These are phyloP conservation scores for Candida sanyiensis DNA, from an alignment of 805 yeast genomes.

Conservation along the genomic window DNA sequence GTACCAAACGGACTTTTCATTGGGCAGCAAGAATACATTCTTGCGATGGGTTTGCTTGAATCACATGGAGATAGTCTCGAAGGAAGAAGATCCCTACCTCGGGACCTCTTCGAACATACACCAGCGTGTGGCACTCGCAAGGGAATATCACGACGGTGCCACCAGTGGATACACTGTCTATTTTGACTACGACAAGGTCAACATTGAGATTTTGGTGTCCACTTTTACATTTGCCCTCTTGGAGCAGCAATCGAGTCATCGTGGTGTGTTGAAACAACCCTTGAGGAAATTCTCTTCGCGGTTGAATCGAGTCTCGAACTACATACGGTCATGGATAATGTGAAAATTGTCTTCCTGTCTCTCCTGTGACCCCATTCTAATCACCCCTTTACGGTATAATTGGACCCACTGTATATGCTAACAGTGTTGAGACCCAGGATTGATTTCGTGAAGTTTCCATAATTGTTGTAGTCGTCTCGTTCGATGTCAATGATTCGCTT, in stretches of 20 bases:
- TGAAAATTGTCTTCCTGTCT: not conserved
- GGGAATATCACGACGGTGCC: constrained; percentile 13
- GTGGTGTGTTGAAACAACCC: constrained; percentile 10
- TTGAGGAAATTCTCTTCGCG: not conserved
- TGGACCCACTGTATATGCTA: constrained; percentile 22
- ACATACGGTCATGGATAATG: not conserved
- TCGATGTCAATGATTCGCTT: constrained; percentile 19
- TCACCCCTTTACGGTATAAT: constrained; percentile 12
- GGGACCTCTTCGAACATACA: constrained; percentile 11
- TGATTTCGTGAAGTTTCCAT: constrained; percentile 20
- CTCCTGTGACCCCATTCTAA: not conserved
- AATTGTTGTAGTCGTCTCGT: constrained; percentile 16
- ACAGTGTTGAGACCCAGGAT: constrained; percentile 12
- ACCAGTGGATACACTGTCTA: constrained; percentile 11
- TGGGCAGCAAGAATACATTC: constrained; percentile 13
- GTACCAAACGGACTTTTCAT: constrained; percentile 13
- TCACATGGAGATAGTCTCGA: constrained; percentile 19
- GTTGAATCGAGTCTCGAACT: not conserved
- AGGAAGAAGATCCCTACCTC: constrained; percentile 4
- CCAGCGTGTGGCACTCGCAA: constrained; percentile 17
- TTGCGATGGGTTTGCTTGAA: constrained; percentile 22
- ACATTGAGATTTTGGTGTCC: constrained; percentile 21
- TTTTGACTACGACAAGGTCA: constrained; percentile 21
- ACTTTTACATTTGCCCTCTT: constrained; percentile 18
- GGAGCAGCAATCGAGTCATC: constrained; percentile 6